A percentile compares a stretch with the other conserved stretches of the same genome.
These are phyloP conservation scores for Cylindrotheca closterium DNA, from an alignment of 108 stramenopile species.

Conservation along the genomic window DNA sequence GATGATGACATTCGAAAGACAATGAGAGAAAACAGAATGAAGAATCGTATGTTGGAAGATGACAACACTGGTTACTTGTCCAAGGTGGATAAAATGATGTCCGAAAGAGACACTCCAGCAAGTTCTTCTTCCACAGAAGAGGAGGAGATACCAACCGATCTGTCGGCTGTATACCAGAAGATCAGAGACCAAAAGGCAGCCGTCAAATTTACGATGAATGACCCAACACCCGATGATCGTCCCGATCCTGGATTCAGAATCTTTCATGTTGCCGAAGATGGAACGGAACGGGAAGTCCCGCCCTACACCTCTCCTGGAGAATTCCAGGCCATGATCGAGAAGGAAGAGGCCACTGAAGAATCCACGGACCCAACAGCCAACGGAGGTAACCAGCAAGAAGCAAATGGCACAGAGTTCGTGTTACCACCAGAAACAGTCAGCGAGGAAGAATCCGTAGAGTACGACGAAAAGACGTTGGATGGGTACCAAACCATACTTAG, in stretches of 20 bases:
- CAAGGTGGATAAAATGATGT: background rate
- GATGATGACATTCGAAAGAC: conserved; percentile 53
- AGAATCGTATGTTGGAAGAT: conserved; percentile 33
- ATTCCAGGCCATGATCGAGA: conserved; percentile 29
- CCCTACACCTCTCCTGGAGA: conserved; percentile 68
- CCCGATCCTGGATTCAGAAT: conserved; percentile 77
- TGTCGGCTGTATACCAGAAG: conserved; percentile 39
- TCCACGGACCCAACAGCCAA: background rate
- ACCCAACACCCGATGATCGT: conserved; percentile 17
- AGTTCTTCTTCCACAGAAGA: background rate
- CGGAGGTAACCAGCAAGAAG: background rate
- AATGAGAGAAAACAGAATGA: conserved; percentile 56
- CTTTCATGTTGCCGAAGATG: conserved; percentile 53
- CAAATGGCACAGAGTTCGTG: background rate
- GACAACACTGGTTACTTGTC: background rate
- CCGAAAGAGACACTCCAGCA: background rate
- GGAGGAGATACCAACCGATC: background rate
- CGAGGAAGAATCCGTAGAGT: conserved; percentile 9
- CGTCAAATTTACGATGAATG: conserved; percentile 12
- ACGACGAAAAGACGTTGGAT: conserved; percentile 70
- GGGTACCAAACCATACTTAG: conserved; percentile 71
- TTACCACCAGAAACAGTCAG: background rate
- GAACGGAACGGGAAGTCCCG: conserved; percentile 57
- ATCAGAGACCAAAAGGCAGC: conserved; percentile 60
- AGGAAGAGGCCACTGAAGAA: background rate